A percentile compares a stretch with the other conserved stretches of the same genome.
Conservation (phyloP, 75 land plant species). For the Sequoiadendron giganteum region DNA sequence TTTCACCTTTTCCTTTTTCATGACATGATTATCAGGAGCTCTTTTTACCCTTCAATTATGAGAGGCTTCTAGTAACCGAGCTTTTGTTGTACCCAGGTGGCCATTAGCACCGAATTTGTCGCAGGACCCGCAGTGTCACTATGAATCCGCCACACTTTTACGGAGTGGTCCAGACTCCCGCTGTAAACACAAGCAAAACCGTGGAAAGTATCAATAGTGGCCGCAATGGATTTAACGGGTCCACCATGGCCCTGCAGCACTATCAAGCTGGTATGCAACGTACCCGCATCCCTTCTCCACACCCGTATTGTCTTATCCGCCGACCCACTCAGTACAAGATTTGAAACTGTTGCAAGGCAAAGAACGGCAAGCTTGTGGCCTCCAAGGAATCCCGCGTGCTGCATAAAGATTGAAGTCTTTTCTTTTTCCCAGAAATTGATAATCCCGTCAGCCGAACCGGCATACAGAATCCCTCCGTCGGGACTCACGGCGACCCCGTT, state of each 20-base stretch:
- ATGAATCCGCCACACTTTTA: conserved; percentile 36
- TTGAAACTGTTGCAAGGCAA: conserved; percentile 57
- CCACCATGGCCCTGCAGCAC: conserved; percentile 38
- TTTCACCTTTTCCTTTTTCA: too few species aligned
- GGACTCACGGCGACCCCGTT: conserved; percentile 60
- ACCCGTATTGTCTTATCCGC: conserved; percentile 76
- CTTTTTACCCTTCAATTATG: too few species aligned
- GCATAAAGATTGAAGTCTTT: conserved; percentile 16
- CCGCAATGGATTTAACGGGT: conserved; percentile 34
- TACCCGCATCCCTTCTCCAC: conserved; percentile 47
- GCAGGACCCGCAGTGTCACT: neutral
- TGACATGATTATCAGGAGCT: too few species aligned
- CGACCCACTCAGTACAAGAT: conserved; percentile 59
- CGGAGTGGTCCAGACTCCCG: conserved; percentile 30
- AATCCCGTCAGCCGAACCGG: conserved; percentile 62
- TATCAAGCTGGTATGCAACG: conserved; percentile 21
- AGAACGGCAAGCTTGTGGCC: conserved; percentile 78
- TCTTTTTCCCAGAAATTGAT: conserved; percentile 60
- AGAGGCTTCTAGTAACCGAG: neutral
- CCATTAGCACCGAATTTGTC: neutral
- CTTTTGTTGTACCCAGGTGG: neutral
- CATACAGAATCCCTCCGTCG: conserved; percentile 45
- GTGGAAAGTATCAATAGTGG: conserved; percentile 2
- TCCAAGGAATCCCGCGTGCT: conserved; percentile 42
- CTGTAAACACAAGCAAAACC: conserved; percentile 23